Conservation (phyloP, 2,329 filamentous ascomycete genomes). For the Colletotrichum sublineola region DNA sequence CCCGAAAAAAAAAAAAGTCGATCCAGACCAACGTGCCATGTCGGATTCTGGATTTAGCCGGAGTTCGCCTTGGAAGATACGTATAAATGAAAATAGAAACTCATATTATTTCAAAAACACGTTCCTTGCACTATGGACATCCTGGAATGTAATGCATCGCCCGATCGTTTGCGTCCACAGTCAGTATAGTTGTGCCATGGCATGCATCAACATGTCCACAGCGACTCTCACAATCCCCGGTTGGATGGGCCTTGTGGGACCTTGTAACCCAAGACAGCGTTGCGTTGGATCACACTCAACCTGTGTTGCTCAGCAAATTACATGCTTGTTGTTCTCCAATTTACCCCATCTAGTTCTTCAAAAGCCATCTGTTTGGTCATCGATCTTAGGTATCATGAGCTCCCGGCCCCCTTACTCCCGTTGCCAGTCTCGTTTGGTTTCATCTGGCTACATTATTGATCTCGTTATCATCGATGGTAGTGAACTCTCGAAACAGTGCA, state of each 20-base stretch:
- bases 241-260: too few species aligned
- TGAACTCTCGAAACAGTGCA: slow-evolving; percentile 52
- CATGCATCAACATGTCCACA: too few species aligned
- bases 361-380: neutral
- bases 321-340: neutral
- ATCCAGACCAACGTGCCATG: neutral
- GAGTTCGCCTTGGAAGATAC: slow-evolving; percentile 22
- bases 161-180: too few species aligned
- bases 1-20: too few species aligned
- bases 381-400: neutral
- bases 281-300: too few species aligned
- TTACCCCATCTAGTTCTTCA: neutral
- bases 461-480: slow-evolving; percentile 18
- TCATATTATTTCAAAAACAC: neutral
- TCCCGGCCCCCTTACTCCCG: neutral
- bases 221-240: neutral
- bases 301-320: neutral
- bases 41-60: slow-evolving; percentile 25
- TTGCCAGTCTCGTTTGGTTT: neutral
- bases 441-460: neutral
- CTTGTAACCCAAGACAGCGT: too few species aligned
- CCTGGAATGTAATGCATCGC: neutral
- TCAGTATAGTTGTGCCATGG: too few species aligned
- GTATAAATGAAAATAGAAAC: neutral
- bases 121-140: neutral